Evolutionary conservation across 768 basidiomycete genomes (phyloP).

Genomic region (Mycena metata): DNA sequence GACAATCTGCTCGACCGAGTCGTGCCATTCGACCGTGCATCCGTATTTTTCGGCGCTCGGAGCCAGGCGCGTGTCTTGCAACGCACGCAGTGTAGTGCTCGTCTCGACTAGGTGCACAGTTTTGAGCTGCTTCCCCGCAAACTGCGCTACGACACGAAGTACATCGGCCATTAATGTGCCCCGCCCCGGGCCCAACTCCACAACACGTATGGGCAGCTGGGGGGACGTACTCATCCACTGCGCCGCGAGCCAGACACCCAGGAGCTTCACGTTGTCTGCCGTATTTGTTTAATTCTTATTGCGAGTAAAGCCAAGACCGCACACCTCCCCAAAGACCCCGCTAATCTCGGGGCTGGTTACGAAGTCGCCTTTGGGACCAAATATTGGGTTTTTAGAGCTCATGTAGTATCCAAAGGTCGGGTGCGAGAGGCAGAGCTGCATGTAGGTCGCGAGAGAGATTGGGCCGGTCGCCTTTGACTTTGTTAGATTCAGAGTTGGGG

Average conservation of each 20-base stretch:
- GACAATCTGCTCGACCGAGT: constrained; percentile 77
- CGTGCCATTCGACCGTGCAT: constrained; percentile 75
- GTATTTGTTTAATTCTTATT: constrained; percentile 49
- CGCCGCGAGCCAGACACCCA: constrained; percentile 88
- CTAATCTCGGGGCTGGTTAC: constrained; percentile 97
- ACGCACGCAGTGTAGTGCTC: constrained; percentile 71
- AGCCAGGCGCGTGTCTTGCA: constrained; percentile 70
- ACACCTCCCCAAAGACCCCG: constrained; percentile 96
- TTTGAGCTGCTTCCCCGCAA: constrained; percentile 56
- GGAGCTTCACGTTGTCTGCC: constrained; percentile 64
- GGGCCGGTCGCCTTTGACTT: constrained; percentile 89
- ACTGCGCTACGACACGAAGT: constrained; percentile 73
- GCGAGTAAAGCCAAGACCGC: constrained; percentile 38
- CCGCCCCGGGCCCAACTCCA: constrained; percentile 95
- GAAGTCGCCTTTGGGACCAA: constrained; percentile 92
- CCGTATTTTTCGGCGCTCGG: constrained; percentile 46
- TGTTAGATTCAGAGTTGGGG: constrained; percentile 3
- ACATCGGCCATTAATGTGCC: constrained; percentile 95
- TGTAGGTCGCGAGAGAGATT: constrained; percentile 88
- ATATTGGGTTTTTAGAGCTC: constrained; percentile 77
- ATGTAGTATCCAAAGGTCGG: constrained; percentile 95
- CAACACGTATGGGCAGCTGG: constrained; percentile 68
- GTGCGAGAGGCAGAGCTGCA: constrained; percentile 92
- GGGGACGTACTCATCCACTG: constrained; percentile 72
- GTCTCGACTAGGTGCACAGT: constrained; percentile 87